These are phyloP conservation scores for Rhodomyrtus psidioides DNA, from an alignment of 441 rosid species.

Conservation along the genomic window DNA sequence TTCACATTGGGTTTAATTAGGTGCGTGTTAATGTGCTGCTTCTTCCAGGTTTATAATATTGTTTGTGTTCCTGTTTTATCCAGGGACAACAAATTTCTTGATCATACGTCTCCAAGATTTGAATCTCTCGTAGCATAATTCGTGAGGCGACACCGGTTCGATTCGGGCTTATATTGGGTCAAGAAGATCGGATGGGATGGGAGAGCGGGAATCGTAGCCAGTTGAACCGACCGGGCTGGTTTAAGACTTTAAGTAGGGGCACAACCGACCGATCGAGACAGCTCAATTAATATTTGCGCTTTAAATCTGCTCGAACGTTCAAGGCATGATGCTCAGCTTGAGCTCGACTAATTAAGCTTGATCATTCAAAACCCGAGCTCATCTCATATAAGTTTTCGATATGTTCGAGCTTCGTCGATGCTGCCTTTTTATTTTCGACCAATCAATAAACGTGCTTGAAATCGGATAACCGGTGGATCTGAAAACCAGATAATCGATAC, in stretches of 20 bases:
- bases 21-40: neutral
- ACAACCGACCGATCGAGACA: neutral
- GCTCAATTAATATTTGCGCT: neutral
- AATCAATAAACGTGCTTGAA: neutral
- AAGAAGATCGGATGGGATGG: neutral
- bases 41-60: neutral
- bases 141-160: neutral
- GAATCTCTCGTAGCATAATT: neutral
- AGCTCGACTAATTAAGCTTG: neutral
- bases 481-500: accelerated
- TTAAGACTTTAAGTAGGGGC: neutral
- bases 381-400: neutral
- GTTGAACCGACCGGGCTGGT: too few species aligned
- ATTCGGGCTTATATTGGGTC: neutral
- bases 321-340: neutral
- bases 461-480: accelerated
- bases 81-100: neutral
- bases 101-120: neutral
- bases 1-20: neutral
- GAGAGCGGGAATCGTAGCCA: neutral
- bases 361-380: neutral
- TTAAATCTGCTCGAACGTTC: neutral
- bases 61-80: neutral
- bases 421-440: neutral
- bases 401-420: accelerated